These are phyloP conservation scores for Mycocentrospora acerina DNA, from an alignment of 2,329 filamentous ascomycete genomes.

Conservation along the genomic window DNA sequence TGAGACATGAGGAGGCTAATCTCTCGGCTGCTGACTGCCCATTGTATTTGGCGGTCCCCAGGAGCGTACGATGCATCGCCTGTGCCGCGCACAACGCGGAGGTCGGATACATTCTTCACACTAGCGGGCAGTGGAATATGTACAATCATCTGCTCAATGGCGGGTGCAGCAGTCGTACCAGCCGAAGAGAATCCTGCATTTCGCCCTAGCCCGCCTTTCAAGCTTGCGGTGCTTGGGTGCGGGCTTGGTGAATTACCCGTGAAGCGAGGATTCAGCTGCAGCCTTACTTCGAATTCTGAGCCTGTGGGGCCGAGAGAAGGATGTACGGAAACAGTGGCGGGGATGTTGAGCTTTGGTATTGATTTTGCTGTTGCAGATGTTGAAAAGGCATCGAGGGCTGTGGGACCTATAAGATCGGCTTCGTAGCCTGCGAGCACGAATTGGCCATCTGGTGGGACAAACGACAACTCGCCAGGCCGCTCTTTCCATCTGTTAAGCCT, in stretches of 20 bases:
- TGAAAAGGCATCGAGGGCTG: conserved; percentile 45
- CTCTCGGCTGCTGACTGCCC: conserved; percentile 79
- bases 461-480: conserved; percentile 86
- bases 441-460: conserved; percentile 89
- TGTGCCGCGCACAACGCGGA: conserved; percentile 73
- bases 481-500: conserved; percentile 87
- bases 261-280: conserved; percentile 64
- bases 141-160: conserved; percentile 74
- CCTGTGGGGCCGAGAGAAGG: conserved; percentile 74
- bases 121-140: conserved; percentile 75
- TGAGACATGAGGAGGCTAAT: conserved; percentile 51
- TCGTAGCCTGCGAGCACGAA: conserved; percentile 95
- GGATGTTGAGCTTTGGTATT: conserved; percentile 68
- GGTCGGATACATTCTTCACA: conserved; percentile 80
- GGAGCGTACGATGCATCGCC: conserved; percentile 83
- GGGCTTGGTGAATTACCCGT: conserved; percentile 39
- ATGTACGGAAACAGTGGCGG: conserved; percentile 78
- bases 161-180: conserved; percentile 41
- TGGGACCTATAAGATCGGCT: conserved; percentile 80
- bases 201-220: conserved; percentile 19
- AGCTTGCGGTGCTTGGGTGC: conserved; percentile 38
- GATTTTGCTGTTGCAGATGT: conserved; percentile 23
- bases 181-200: conserved; percentile 34
- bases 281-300: conserved; percentile 83
- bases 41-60: conserved; percentile 72